Base-by-base conservation (phyloP, 176 grass and related monocot species). In the Carex littledalei region DNA sequence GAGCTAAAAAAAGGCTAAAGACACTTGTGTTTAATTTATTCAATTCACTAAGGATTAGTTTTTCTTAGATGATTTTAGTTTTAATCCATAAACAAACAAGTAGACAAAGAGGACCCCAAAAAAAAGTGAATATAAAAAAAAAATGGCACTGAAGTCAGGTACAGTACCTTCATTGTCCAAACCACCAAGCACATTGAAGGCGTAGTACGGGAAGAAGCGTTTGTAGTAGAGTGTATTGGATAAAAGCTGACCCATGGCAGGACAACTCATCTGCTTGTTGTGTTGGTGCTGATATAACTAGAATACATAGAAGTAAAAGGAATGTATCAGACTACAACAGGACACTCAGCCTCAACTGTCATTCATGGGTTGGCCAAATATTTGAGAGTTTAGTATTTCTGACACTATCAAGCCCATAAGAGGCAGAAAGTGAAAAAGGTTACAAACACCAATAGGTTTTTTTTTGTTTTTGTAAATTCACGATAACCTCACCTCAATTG, bases 211-310 rank as follows among this genome's bases (percentile, higher is more conserved):
- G 84, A 98, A 98, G 80, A 98, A 98, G 7, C 95, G 89, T 86
- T 98, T 98, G 88, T 94, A 98, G 86, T 98, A 98, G 65, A 94
- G 84, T 20, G 95, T 98, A 69, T 98, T 98, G 20, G 95, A 98
- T 77, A 98, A 88, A 56, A 98, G 87, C 62, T 95, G 93, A 78
- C 89, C 96, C 96, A 99, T 99, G 20, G 93, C 93, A 18, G 96
- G 96, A 65, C 96, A 99, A 67, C 93, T 95, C 93, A 99, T 99
- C 84, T 92, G 92, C 88, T 99, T 99, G 84, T 95, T 99, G 87
- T 99, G 96, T 70, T 99, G 93, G 86, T 99, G 96, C 57, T 99
- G 93, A 84, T 99, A 99, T 56, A 99, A 86, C 93, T 99, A 86
- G 83, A 67, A 56, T 43, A 35, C 24, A 76, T 26, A 88, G 54